Evolutionary conservation across 495 filamentous ascomycete species (phyloP), one percentile per base, ranked within the genome.

Genomic region (Penicillium cosmopolitanum): DNA sequence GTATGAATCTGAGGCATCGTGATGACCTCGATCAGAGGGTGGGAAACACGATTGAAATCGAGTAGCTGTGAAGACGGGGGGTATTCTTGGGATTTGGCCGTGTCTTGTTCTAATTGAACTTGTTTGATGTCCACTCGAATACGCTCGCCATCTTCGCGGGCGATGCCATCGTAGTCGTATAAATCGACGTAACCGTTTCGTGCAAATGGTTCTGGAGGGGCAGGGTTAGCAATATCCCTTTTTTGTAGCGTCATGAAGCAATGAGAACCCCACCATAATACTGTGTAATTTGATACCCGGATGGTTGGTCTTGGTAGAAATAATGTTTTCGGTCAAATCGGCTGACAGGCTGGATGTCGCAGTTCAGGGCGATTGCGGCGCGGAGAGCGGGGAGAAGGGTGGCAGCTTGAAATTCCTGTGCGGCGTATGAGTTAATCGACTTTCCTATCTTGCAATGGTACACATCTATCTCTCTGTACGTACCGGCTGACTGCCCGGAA

Each of bases 291-390:
- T 99, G 95, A 73, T 98, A 99, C 0, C 95, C 95, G 0, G 88
- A 80, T 7, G 96, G 95, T 69, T 99, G 95, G 73, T 99, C 95
- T 82, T 93, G 94, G 75, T 97, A 96, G 74, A 97, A 97, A 71
- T 99, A 99, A 67, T 99, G 95, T 71, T 99, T 99, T 51, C 95
- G 83, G 74, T 99, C 95, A 73, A 96, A 99, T 34, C 82, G 82
- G 67, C 91, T 96, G 48, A 82, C 80, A 2, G 73, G 80, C 67
- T 93, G 86, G 50, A 97, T 84, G 0, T 86, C 71, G 74, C 95
- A 98, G 47, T 86, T 83, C 34, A 99, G 78, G 2, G 93, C 93
- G 13, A 97, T 70, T 2, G 93, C 94, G 34, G 95, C 93, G 53
- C 95, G 87, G 23, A 99, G 70, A 28, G 95, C 95, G 36, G 95